Evolutionary conservation across 1,139 yeast species (phyloP), one percentile per base, ranked within the genome.

Genomic region (Petasospora rhodanensis): DNA sequence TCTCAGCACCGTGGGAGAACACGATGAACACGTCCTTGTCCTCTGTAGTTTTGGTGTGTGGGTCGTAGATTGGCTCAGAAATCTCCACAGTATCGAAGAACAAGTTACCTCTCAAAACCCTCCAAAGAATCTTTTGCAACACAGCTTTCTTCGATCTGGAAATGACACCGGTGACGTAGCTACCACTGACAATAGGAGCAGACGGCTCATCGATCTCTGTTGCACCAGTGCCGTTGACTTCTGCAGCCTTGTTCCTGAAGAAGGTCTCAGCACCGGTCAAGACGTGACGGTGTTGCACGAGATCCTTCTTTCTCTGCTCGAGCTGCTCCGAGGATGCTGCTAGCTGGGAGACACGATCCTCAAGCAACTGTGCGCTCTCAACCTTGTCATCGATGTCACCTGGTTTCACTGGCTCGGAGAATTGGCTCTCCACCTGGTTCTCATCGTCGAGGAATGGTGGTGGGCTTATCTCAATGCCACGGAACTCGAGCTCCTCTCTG

Each of bases 61-160:
- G 61, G 38, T 76, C 79, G 33, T 67, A 64, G 29, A 75, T 60
- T 16, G 77, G 72, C 47, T 79, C 81, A 3, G 68, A 63, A 42
- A 87, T 68, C 44, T 82, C 87, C 38, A 76, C 73, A 45, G 79
- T 76, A 47, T 76, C 77, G 59, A 86, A 78, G 56, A 71, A 83
- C 52, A 91, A 65, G 58, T 89, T 89, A 56, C 98, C 96, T 59
- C 96, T 78, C 48, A 91, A 69, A 2, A 79, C 79, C 61, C 98
- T 75, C 97, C 97, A 91, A 45, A 93, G 68, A 35, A 93, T 86
- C 49, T 86, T 84, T 56, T 87, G 95, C 47, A 91, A 65, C 4
- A 83, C 70, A 29, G 68, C 66, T 33, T 81, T 76, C 54, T 83
- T 83, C 17, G 72, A 73, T 39, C 93, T 73, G 41, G 77, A 74